A percentile compares a stretch with the other conserved stretches of the same genome.
Conservation (phyloP, 2,329 filamentous ascomycete species). For the Penicillium sp. region DNA sequence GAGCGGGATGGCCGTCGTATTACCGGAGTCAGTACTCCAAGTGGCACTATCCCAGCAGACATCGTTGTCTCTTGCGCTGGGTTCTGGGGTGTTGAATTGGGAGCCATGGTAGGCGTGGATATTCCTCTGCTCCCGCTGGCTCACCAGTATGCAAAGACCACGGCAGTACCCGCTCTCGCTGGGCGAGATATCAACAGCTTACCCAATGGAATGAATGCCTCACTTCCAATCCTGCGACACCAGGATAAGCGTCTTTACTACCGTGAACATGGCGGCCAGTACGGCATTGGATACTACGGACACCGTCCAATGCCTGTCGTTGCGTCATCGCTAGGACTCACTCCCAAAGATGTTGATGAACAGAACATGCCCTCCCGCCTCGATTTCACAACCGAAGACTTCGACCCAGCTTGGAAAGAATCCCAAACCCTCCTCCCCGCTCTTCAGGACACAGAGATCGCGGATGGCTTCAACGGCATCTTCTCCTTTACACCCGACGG, state of each 20-base stretch:
- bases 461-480: constrained; percentile 64
- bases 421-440: constrained; percentile 56
- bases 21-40: constrained; percentile 56
- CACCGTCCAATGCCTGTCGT: constrained; percentile 62
- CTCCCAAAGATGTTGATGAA: constrained; percentile 56
- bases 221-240: constrained; percentile 60
- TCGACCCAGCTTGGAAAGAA: constrained; percentile 60
- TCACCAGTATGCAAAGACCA: constrained; percentile 66
- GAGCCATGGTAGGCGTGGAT: constrained; percentile 59
- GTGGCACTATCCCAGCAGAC: constrained; percentile 55
- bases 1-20: constrained; percentile 51
- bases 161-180: constrained; percentile 48
- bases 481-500: constrained; percentile 68
- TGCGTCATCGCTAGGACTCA: constrained; percentile 55
- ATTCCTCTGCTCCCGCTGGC: constrained; percentile 62
- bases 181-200: constrained; percentile 42
- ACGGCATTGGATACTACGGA: constrained; percentile 65
- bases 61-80: constrained; percentile 64
- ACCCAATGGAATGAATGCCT: constrained; percentile 54
- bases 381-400: constrained; percentile 60
- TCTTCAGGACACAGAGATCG: constrained; percentile 53
- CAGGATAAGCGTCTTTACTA: constrained; percentile 66
- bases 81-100: constrained; percentile 66
- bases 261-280: constrained; percentile 62
- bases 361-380: constrained; percentile 65